Conservation (phyloP, 768 basidiomycete species). For the Tulasnella calospora region DNA sequence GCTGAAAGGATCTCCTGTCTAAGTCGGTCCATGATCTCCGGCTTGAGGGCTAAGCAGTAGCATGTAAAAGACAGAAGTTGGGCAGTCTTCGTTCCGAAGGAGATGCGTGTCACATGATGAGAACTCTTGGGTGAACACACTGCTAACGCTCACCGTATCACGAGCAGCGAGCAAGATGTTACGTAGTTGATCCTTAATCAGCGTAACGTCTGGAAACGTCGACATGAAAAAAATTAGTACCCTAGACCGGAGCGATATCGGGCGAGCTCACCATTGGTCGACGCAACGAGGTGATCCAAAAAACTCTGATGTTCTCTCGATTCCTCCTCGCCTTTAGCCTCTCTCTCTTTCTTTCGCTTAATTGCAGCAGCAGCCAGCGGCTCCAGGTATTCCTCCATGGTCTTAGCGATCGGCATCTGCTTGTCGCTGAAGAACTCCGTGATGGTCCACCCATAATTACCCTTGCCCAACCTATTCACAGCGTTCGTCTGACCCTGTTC, state of each 20-base stretch:
- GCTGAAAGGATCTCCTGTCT: conserved; percentile 30
- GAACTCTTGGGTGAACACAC: neutral
- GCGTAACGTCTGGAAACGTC: neutral
- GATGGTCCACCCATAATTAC: neutral
- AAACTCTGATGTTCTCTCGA: conserved; percentile 20
- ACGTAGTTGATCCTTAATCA: conserved; percentile 25
- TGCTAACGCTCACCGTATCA: conserved; percentile 35
- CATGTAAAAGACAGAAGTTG: conserved; percentile 34
- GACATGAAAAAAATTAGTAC: neutral
- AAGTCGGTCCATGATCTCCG: conserved; percentile 28
- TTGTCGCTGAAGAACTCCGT: conserved; percentile 20
- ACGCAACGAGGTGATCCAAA: conserved; percentile 33
- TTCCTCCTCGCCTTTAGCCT: neutral
- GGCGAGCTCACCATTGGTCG: conserved; percentile 31
- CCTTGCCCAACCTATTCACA: neutral
- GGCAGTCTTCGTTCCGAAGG: conserved; percentile 30
- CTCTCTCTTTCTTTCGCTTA: neutral
- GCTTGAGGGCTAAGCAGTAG: conserved; percentile 34
- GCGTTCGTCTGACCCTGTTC: conserved; percentile 9
- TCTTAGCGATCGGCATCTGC: neutral
- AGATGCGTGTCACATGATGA: neutral
- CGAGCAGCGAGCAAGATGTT: conserved; percentile 35
- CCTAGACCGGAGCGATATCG: neutral
- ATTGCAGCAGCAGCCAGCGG: conserved; percentile 14
- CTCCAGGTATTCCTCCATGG: conserved; percentile 15